Percentiles rank a stretch among this genome's conserved stretches.
Conservation (phyloP, 2,329 filamentous ascomycete genomes). For the Elsinoe ampelina region DNA sequence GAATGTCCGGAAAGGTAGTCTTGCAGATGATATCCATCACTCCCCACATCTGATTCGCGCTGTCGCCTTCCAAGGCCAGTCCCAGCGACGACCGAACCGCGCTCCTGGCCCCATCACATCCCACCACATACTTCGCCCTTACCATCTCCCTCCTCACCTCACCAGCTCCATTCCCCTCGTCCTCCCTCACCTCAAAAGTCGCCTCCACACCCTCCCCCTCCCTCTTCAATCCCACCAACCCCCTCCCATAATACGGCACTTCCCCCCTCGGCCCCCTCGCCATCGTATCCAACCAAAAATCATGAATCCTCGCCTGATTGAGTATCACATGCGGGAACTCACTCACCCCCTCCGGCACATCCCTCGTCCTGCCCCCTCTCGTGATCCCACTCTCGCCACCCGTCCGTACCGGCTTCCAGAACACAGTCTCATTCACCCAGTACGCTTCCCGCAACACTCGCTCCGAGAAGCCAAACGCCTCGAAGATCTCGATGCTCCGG, state of each 20-base stretch:
- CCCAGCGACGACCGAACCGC: conserved; percentile 16
- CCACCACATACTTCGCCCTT: conserved; percentile 20
- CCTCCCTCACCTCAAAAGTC: conserved; percentile 14
- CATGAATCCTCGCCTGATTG: conserved; percentile 48
- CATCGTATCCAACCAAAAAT: conserved; percentile 15
- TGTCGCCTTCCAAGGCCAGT: conserved; percentile 18
- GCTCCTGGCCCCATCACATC: conserved; percentile 19
- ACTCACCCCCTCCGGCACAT: conserved; percentile 14
- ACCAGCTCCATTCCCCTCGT: conserved; percentile 13
- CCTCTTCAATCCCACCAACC: conserved; percentile 9
- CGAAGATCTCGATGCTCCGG: conserved; percentile 34
- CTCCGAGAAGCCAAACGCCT: conserved; percentile 56
- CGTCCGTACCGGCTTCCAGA: conserved; percentile 44
- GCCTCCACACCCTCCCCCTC: not conserved
- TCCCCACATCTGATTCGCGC: conserved; percentile 18
- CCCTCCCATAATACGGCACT: conserved; percentile 7
- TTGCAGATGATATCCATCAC: conserved; percentile 16
- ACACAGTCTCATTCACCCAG: conserved; percentile 55
- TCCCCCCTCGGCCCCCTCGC: conserved; percentile 11
- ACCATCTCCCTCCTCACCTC: conserved; percentile 17
- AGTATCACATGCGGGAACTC: conserved; percentile 56
- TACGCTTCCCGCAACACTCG: conserved; percentile 55
- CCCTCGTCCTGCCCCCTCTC: conserved; percentile 13
- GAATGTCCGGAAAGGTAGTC: conserved; percentile 42
- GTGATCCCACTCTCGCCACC: conserved; percentile 11